These are phyloP conservation scores for Fraxinus quadrangulata DNA, from an alignment of 257 asterid genomes.

Conservation along the genomic window DNA sequence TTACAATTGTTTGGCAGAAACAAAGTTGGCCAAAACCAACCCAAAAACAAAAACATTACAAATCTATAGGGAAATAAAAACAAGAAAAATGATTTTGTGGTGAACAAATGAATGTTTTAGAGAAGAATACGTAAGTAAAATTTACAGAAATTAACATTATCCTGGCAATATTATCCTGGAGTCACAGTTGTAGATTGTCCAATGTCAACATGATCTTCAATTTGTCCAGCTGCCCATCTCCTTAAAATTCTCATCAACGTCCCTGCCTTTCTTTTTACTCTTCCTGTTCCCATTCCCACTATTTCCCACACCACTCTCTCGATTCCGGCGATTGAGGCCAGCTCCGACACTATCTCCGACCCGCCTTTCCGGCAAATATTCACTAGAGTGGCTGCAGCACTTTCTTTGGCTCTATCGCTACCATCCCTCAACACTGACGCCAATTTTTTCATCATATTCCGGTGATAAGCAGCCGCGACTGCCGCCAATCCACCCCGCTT, in stretches of 20 bases:
- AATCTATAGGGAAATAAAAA: slow-evolving; percentile 12
- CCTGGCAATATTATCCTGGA: slow-evolving; percentile 56
- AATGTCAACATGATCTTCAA: slow-evolving; percentile 44
- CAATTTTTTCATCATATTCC: slow-evolving; percentile 46
- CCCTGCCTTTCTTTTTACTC: slow-evolving; percentile 78
- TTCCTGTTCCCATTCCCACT: slow-evolving; percentile 78
- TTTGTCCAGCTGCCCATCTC: slow-evolving; percentile 87
- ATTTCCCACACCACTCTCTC: slow-evolving; percentile 82
- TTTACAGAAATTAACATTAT: slow-evolving; percentile 9
- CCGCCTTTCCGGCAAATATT: slow-evolving; percentile 80
- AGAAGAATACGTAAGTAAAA: background rate
- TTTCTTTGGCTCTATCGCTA: slow-evolving; percentile 64
- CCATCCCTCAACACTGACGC: slow-evolving; percentile 62
- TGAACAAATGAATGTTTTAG: slow-evolving; percentile 16
- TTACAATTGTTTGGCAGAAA: slow-evolving; percentile 14
- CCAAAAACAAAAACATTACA: slow-evolving; percentile 10
- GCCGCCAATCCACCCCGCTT: slow-evolving; percentile 75
- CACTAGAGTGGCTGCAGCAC: slow-evolving; percentile 73
- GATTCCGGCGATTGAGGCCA: slow-evolving; percentile 62
- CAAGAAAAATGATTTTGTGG: background rate
- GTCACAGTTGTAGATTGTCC: slow-evolving; percentile 41
- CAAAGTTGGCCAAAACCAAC: slow-evolving; percentile 9
- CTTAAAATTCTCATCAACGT: slow-evolving; percentile 71
- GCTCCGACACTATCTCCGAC: slow-evolving; percentile 65
- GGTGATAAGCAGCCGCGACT: slow-evolving; percentile 49